Conservation (phyloP, 1,284 basidiomycete genomes). For the Xanthoconium separans region DNA sequence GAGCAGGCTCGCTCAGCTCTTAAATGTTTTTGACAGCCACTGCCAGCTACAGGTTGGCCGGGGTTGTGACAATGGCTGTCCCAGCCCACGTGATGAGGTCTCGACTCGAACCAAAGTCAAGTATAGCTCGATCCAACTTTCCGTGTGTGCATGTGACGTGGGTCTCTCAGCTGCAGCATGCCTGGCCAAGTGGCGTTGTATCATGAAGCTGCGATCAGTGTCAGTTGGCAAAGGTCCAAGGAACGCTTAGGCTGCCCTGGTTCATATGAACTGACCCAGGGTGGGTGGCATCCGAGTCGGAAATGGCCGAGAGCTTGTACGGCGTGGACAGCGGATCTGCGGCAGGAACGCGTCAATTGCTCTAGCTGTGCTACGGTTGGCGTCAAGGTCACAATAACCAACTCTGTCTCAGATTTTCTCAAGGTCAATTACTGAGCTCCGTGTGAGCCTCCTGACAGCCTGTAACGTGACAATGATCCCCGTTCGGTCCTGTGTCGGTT, state of each 20-base stretch:
- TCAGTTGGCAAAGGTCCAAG: background rate
- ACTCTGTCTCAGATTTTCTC: slow-evolving; percentile 8
- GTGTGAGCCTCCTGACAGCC: slow-evolving; percentile 12
- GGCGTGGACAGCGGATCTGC: slow-evolving; percentile 26
- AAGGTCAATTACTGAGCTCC: slow-evolving; percentile 10
- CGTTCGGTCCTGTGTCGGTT: slow-evolving; percentile 29
- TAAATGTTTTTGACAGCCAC: too few relatives aligned
- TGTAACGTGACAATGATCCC: slow-evolving; percentile 13
- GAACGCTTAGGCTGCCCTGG: slow-evolving; percentile 3
- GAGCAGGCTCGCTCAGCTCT: background rate
- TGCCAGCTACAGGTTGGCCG: too few relatives aligned
- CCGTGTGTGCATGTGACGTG: background rate
- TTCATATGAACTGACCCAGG: background rate
- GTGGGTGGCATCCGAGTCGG: slow-evolving; percentile 6
- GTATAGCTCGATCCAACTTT: background rate
- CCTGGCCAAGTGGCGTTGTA: too few relatives aligned
- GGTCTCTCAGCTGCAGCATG: background rate
- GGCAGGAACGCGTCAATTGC: slow-evolving; percentile 9
- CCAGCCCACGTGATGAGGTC: too few relatives aligned
- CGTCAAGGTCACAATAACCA: slow-evolving; percentile 12
- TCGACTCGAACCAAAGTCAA: background rate
- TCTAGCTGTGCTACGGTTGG: slow-evolving; percentile 17
- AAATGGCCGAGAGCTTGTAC: slow-evolving; percentile 9
- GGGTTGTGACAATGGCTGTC: too few relatives aligned
- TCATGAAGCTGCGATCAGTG: too few relatives aligned